Evolutionary conservation across 1,284 basidiomycete species (phyloP), one percentile per base, ranked within the genome.

Genomic region (Moniliophthora roreri): DNA sequence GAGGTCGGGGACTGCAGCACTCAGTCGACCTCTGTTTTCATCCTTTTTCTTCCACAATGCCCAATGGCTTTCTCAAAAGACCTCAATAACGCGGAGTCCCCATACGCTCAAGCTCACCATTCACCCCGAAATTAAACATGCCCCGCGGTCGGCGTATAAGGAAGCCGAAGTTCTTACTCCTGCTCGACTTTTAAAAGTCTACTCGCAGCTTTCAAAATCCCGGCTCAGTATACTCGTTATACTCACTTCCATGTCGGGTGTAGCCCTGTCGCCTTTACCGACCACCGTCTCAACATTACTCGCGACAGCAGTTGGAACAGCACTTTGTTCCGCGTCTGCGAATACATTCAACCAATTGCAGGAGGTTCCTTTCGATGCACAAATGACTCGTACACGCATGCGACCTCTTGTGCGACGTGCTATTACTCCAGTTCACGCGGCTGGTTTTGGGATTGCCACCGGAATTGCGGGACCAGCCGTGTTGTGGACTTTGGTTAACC

Each of bases 331-430:
- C 4, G 91, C 95, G 1, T 92, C 94, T 0, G 97, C 97, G 21
- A 98, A 98, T 67, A 82, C 95, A 0, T 79, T 98, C 61, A 99
- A 99, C 71, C 95, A 99, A 69, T 75, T 99, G 2, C 87, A 95
- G 64, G 97, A 99, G 70, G 80, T 92, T 3, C 97, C 97, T 0
- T 92, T 96, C 58, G 97, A 99, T 66, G 95, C 97, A 0, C 97
- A 99, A 69, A 99, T 98, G 86, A 80, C 87, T 0, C 85, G 97
- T 36, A 99, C 97, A 0, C 83, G 95, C 15, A 87, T 80, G 45
- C 78, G 97, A 21, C 95, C 95, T 0, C 82, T 99, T n/a, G 94
- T 95, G 0, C 82, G 91, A 11, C 79, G 89, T 32, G 84, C 86
- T 7, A 84, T 99, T 52, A 86, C 86, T 1, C 89, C 94, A 0